Conservation (phyloP, 1,284 basidiomycete species). For the Tilletia indica region DNA sequence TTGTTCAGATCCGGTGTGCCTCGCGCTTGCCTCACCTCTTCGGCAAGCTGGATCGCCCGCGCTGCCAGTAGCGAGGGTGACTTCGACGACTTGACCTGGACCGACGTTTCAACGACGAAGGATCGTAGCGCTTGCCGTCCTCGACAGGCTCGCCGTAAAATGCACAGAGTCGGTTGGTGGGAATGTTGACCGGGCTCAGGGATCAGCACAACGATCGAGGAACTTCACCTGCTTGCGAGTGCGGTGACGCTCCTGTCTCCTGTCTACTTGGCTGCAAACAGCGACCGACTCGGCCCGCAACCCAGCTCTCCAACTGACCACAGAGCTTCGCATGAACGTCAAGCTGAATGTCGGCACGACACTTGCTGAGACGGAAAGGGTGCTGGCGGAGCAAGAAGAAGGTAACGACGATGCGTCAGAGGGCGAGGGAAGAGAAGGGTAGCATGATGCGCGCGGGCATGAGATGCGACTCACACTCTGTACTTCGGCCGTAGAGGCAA, state of each 20-base stretch:
- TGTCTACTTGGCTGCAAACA: constrained; percentile 11
- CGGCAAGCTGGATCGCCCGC: constrained; percentile 10
- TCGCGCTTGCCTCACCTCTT: neutral
- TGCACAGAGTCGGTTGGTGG: neutral
- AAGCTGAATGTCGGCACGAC: neutral
- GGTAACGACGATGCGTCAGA: too few relatives aligned
- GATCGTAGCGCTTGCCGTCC: neutral
- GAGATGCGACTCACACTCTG: too few relatives aligned
- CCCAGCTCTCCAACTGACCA: neutral
- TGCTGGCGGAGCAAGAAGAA: neutral
- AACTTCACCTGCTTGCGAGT: neutral
- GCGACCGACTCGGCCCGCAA: neutral
- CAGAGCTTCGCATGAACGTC: neutral
- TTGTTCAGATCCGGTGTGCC: neutral
- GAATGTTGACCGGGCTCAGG: neutral
- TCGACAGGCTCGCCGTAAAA: neutral
- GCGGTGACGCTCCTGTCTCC: neutral
- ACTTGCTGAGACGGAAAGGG: neutral
- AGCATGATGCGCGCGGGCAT: too few relatives aligned
- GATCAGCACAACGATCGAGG: too few relatives aligned
- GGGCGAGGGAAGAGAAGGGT: too few relatives aligned
- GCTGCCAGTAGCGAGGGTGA: constrained; percentile 3
- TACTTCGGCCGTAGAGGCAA: too few relatives aligned
- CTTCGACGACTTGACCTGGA: neutral
- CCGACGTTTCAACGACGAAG: neutral